Conservation (phyloP, 345 rosid species). For the Citrus reticulata region DNA sequence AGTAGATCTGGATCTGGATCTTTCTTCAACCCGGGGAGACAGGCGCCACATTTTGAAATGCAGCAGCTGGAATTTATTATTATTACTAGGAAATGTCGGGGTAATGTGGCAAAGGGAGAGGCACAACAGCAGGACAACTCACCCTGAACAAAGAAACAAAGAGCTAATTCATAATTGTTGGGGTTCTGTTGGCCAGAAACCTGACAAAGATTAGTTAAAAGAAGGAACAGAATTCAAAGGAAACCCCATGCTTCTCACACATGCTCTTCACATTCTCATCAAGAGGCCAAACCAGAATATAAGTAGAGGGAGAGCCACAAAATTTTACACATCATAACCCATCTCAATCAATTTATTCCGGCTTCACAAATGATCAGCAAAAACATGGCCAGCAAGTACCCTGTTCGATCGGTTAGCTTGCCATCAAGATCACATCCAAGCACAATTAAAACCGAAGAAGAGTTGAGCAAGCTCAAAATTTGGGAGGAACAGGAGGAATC, state of each 20-base stretch:
- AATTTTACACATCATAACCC: neutral
- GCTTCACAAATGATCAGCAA: neutral
- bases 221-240: constrained; percentile 15
- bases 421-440: constrained; percentile 73
- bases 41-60: neutral
- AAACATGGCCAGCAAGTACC: constrained; percentile 36
- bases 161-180: constrained; percentile 20
- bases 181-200: constrained; percentile 26
- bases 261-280: constrained; percentile 20
- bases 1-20: constrained; percentile 39
- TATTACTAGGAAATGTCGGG: constrained; percentile 8
- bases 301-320: neutral
- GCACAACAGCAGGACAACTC: constrained; percentile 42
- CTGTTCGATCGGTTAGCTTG: constrained; percentile 62
- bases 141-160: constrained; percentile 11
- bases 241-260: constrained; percentile 17
- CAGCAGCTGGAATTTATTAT: constrained; percentile 3
- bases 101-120: constrained; percentile 47
- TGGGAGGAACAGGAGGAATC: constrained; percentile 30
- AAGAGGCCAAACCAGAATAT: neutral
- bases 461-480: constrained; percentile 41
- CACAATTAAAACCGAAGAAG: constrained; percentile 42
- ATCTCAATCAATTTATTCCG: constrained; percentile 10
- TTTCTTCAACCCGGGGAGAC: constrained; percentile 18
- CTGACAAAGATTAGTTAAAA: neutral